Percentiles rank a stretch among this genome's conserved stretches.
Evolutionary conservation across 768 basidiomycete species (phyloP).

Genomic region (Baorangia bicolor): DNA sequence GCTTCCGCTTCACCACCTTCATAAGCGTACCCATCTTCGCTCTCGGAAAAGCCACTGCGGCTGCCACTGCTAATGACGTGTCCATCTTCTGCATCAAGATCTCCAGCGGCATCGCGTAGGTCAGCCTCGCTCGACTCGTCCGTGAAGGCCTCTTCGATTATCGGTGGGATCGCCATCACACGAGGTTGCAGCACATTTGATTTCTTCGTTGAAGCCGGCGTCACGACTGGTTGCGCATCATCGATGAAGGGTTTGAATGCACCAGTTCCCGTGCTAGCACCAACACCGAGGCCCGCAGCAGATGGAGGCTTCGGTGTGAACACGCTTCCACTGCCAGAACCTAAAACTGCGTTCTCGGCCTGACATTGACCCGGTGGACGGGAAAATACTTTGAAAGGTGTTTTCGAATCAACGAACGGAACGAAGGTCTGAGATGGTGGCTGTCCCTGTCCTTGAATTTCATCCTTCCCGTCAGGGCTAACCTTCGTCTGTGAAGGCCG

Average conservation of each 20-base stretch:
- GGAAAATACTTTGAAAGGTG: conserved; percentile 65
- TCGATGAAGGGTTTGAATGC: conserved; percentile 42
- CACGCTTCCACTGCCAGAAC: conserved; percentile 23
- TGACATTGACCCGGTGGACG: conserved; percentile 50
- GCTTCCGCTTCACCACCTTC: conserved; percentile 28
- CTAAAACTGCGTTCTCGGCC: conserved; percentile 34
- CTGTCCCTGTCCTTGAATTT: conserved; percentile 15
- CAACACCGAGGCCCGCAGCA: conserved; percentile 3
- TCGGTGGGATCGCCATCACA: conserved; percentile 14
- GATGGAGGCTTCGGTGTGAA: conserved; percentile 47
- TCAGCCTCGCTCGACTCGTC: conserved; percentile 35
- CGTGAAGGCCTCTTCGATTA: conserved; percentile 29
- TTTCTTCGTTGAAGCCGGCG: conserved; percentile 23
- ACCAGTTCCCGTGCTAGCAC: conserved; percentile 2
- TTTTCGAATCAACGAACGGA: conserved; percentile 40
- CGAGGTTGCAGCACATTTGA: conserved; percentile 20
- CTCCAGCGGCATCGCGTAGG: conserved; percentile 13
- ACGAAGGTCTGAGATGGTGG: conserved; percentile 38
- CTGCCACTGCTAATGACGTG: conserved; percentile 26
- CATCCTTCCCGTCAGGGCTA: conserved; percentile 19
- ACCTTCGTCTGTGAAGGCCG: conserved; percentile 23
- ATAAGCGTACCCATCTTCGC: conserved; percentile 35
- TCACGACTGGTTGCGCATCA: conserved; percentile 11
- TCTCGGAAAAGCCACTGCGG: conserved; percentile 32
- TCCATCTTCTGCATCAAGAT: conserved; percentile 28